Evolutionary conservation across 73 alveolate species (phyloP), one percentile per base, ranked within the genome.

Genomic region (Blepharisma stoltei): DNA sequence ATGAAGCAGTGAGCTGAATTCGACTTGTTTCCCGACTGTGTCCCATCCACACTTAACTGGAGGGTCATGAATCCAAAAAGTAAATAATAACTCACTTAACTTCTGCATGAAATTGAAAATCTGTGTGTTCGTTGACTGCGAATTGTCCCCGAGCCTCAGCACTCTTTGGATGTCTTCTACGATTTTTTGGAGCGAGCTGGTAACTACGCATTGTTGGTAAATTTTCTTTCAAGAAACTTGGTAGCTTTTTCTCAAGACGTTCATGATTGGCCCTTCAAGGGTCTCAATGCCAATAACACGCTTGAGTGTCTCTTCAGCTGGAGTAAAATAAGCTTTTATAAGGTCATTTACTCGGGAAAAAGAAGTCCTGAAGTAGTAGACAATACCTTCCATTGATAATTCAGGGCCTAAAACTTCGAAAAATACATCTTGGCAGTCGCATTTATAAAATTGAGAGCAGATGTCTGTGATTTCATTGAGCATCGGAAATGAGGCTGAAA

Each of bases 371-470:
- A 89, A 93, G 90, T 90, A 96, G 65, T 73, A 92, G 3, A 96
- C 91, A 11, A 92, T 89, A 18, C 98, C 98, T 37, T 96, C 94
- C 86, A 94, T 70, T 78, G 95, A 94, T 66, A 94, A 87, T 73
- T 94, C 97, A 47, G 97, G 97, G 77, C 95, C 94, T 6, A 96
- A 92, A 23, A 94, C 53, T 81, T 96, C 99, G 78, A 96, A 96
- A 90, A 96, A 96, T 48, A 92, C 84, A 78, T 96, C 99, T 78
- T 94, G 94, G 86, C 99, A 96, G 55, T 94, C 95, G 73, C 94
- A 81, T 82, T 94, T 96, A 52, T 92, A 92, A 80, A 90, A 96
- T 80, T 96, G 98, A 67, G 92, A 85, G 43, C 93, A 90, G 60
- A 90, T 88, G 38, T 87, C 90, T 6, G 86, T 76, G 49, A 96